These are phyloP conservation scores for Melocanna baccifera DNA, from an alignment of 176 grass and related monocot genomes.

Conservation along the genomic window DNA sequence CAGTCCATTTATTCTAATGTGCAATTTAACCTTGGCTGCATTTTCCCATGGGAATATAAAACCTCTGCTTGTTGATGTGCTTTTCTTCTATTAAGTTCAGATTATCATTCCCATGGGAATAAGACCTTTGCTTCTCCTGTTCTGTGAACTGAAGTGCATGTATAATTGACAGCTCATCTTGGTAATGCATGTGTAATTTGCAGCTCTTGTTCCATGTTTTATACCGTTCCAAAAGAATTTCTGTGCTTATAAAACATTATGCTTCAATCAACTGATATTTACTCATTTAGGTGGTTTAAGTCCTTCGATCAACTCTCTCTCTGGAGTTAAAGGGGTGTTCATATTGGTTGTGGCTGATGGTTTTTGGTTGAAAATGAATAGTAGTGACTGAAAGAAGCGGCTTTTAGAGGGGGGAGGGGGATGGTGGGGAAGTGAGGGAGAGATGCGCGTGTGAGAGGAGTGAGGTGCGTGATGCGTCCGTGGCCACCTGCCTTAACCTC, in stretches of 20 bases:
- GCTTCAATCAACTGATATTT: not conserved
- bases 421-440: too few species aligned
- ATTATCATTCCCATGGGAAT: not conserved
- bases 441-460: too few species aligned
- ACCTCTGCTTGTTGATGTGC: not conserved
- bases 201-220: not conserved
- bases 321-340: not conserved
- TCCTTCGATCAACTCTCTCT: not conserved
- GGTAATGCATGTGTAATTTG: not conserved
- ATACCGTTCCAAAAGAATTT: not conserved
- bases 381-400: too few species aligned
- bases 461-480: too few species aligned
- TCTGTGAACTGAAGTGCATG: not conserved
- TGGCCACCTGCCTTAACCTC: too few species aligned
- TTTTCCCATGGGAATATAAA: conserved; percentile 5
- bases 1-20: not conserved
- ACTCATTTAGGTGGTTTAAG: not conserved
- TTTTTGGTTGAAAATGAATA: too few species aligned
- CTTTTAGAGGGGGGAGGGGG: too few species aligned
- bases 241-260: not conserved
- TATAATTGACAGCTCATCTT: not conserved
- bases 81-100: conserved; percentile 1
- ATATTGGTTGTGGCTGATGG: too few species aligned
- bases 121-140: not conserved
- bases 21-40: not conserved